Evolutionary conservation across 1,284 basidiomycete genomes (phyloP).

Genomic region (Heterobasidion parviporum): DNA sequence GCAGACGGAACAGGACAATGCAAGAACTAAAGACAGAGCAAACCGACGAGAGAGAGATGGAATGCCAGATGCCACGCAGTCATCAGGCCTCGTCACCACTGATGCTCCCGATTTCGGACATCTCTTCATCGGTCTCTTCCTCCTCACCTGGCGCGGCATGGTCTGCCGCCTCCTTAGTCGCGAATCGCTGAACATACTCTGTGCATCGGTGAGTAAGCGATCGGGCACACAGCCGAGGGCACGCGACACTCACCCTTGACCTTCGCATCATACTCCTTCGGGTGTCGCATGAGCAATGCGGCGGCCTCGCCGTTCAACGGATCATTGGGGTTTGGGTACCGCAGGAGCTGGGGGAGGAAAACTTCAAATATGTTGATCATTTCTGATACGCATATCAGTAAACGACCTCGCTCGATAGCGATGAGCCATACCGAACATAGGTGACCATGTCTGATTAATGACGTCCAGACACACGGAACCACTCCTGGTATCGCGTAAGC

Average conservation of each 20-base stretch:
- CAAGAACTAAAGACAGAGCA: neutral
- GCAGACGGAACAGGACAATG: neutral
- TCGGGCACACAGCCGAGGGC: neutral
- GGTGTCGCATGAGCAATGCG: slow-evolving; percentile 92
- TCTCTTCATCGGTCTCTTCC: slow-evolving; percentile 76
- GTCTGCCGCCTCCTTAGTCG: slow-evolving; percentile 75
- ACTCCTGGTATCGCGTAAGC: slow-evolving; percentile 44
- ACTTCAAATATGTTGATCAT: slow-evolving; percentile 99
- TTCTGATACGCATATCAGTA: slow-evolving; percentile 42
- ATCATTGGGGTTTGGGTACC: slow-evolving; percentile 97
- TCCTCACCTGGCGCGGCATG: slow-evolving; percentile 47
- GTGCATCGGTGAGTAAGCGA: neutral
- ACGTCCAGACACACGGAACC: slow-evolving; percentile 95
- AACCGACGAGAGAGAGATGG: neutral
- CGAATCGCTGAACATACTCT: slow-evolving; percentile 85
- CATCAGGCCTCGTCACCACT: slow-evolving; percentile 54
- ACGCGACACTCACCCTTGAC: slow-evolving; percentile 63
- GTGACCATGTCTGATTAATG: slow-evolving; percentile 99
- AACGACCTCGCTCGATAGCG: neutral
- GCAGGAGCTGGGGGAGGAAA: slow-evolving; percentile 92
- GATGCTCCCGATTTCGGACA: slow-evolving; percentile 89
- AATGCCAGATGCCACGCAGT: neutral
- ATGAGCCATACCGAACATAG: slow-evolving; percentile 81
- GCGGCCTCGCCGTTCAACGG: slow-evolving; percentile 98
- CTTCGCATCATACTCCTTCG: slow-evolving; percentile 88